Evolutionary conservation across 371 early-diverging fungal species (phyloP), one percentile per base, ranked within the genome.

Genomic region (Syncephalastrum monosporum): DNA sequence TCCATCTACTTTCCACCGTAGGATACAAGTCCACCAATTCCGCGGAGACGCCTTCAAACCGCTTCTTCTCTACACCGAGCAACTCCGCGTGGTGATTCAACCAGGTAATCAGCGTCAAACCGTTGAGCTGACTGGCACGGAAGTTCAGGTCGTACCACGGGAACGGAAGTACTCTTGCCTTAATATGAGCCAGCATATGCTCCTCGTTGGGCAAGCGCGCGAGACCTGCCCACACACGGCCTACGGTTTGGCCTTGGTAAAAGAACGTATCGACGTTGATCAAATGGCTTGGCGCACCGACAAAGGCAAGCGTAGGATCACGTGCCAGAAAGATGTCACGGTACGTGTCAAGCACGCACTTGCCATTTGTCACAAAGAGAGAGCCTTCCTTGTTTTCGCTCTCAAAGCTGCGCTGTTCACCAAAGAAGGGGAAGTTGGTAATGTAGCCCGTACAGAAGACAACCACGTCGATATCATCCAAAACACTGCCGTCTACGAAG

Each of bases 401-500:
- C 0, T 44, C 59, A 29, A 57, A 29, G 4, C 50, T 41, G 8
- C 55, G 52, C 2, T 65, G 46, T 5, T 65, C 60, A n/a, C 81
- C 79, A 44, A 90, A 61, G 54, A 79, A 83, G 0, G 74, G 71
- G 45, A 77, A 68, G 16, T 78, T 70, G 59, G 72, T 72, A 6
- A 66, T 57, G 58, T 81, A 88, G 0, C 91, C 91, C 2, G 89
- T 90, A 54, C 86, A 85, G 43, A 81, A 85, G 19, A 88, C 67
- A 8, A 90, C 77, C 3, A 57, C 57, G 55, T 90, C 89, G 16
- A 88, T 68, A 19, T 78, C 62, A 3, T 74, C 70, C 4, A 82
- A 16, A 0, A 53, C 61, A 3, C 79, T 72, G n/a, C 79, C 84
- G 57, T 88, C 88, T 10, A 71, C 77, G 68, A 90, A 87, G 33